Base-by-base conservation (phyloP, 495 filamentous ascomycete species). In the Jackrogersella minutella region DNA sequence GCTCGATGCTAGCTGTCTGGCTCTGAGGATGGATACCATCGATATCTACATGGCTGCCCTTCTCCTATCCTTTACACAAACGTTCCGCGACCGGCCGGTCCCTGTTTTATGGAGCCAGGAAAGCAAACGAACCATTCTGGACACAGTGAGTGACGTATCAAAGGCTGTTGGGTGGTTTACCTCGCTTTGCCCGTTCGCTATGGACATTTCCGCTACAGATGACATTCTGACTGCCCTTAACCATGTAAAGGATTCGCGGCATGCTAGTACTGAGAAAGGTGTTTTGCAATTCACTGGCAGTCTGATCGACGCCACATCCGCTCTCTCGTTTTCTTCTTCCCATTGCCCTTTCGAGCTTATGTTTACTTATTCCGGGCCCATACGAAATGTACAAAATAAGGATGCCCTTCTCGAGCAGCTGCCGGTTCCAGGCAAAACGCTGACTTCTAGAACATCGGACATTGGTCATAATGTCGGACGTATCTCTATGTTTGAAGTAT, bases 321-420 rank as follows among this genome's bases (percentile, higher is more conserved):
- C 72, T 0, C 64, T 69, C 7, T 73, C 68, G 28, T 81, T 80
- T 37, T 58, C 70, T 19, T 76, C 79, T 37, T 84, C 83, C 2
- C 77, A 82, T 47, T 85, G 79, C 73, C 89, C 88, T 5, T 84
- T 91, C 62, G 90, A 92, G 73, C 84, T 92, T 34, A 84, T 85
- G 1, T 90, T 92, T 73, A 90, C 88, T 66, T 91, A 91, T 62
- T 80, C 88, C 10, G 89, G 88, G 0, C 81, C 86, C 14, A 79
- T 87, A 61, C 87, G 88, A 50, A 84, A 88, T 58, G 68, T 91
- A 0, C 86, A 89, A 73, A 79, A 85, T 24, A 78, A 83, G 17
- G 86, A 87, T 50, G 82, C 85, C 4, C 76, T 91, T 0, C 83
- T 91, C 64, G 82, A 86, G 53, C 83, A 86, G 22, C 78, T 81